Base-by-base conservation (phyloP, 805 yeast genomes). In the Priceomyces castillae region DNA sequence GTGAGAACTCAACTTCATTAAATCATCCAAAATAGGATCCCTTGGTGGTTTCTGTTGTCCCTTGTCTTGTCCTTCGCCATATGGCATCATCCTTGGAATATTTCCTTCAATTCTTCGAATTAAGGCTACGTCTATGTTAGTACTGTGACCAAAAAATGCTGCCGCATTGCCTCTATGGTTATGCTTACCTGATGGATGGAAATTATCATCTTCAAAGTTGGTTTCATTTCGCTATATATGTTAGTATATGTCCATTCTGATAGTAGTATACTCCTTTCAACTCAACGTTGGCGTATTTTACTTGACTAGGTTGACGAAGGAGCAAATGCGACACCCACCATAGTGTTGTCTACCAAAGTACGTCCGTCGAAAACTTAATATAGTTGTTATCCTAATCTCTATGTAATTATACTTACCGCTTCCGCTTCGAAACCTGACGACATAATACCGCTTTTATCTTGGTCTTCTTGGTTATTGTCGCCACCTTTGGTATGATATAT, bases 11-110 rank as follows among this genome's bases (percentile, higher is more conserved):
- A 68, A 48, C 39, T 64, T 68, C 56, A 58, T 50, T 36, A 69
- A 53, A 39, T 64, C 69, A 16, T 50, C 43, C 26, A 59, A 42
- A 9, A 66, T 64, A n/a, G 69, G 71, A 46, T 68, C 73, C 15
- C 58, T 44, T 7, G 60, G 57, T 31, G 50, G 47, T 23, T 39
- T 42, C 20, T 38, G 11, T 36, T 30, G 17, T 17, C 33, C 34
- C 34, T 26, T 39, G 15, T 34, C 38, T 39, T 39, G 31, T 6
- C 15, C 31, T 10, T 25, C 12, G 41, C 17, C 9, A 40, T 42
- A 28, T 28, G 31, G 31, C 31, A 28, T 28, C n/a, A 28, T n/a
- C 22, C 59, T 45, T 12, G 60, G 58, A 31, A 54, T 51, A 26
- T 41, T 43, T 28, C 41, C 40, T 25, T 45, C 47, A 3, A 56